A percentile compares a stretch with the other conserved stretches of the same genome.
phyloP scores from a whole-genome alignment of 2,329 filamentous ascomycete genomes.

The Ceratocystis destructans region DNA sequence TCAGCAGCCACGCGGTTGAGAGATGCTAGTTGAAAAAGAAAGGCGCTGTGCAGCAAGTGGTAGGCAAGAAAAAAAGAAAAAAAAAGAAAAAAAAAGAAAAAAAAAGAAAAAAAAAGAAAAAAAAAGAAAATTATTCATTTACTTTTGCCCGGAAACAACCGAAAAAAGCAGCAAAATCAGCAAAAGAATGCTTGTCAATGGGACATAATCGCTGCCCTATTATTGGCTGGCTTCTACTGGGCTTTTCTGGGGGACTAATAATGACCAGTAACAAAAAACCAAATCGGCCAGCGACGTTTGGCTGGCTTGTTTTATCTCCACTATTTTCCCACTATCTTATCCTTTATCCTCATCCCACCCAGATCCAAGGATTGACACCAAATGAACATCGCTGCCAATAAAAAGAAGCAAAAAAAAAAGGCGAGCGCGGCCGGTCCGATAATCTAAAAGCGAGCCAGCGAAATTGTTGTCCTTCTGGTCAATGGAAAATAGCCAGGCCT shows the following conservation, averaged over 20 bases:
- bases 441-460: background rate
- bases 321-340: background rate
- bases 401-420: background rate
- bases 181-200: background rate
- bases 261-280: background rate
- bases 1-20: background rate
- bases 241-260: background rate
- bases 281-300: background rate
- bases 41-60: background rate
- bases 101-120: background rate
- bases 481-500: background rate
- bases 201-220: background rate
- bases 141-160: slow-evolving; percentile 6
- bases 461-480: background rate
- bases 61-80: background rate
- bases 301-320: background rate
- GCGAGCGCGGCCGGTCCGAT: background rate
- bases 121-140: background rate
- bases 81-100: background rate
- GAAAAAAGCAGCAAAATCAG: background rate
- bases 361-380: background rate
- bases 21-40: background rate
- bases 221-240: background rate
- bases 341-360: background rate
- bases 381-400: background rate